These are phyloP conservation scores for Mortierella sp. DNA, from an alignment of 371 early-diverging fungal species.

Conservation along the genomic window DNA sequence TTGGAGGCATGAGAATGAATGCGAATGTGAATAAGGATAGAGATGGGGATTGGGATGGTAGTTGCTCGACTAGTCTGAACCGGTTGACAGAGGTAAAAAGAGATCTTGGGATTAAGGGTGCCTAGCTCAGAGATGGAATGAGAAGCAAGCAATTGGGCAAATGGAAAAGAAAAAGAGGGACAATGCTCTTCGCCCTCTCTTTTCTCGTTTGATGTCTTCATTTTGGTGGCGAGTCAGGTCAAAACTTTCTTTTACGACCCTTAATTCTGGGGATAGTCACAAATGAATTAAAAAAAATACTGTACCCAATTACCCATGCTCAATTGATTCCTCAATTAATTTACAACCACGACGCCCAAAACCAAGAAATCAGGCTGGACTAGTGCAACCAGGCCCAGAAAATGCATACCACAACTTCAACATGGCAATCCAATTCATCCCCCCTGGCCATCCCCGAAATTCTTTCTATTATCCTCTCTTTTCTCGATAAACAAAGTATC, in stretches of 20 bases:
- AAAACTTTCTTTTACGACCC: neutral
- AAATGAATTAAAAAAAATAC: too few relatives aligned
- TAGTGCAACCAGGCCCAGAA: neutral
- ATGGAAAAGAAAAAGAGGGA: neutral
- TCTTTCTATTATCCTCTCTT: slow-evolving; percentile 25
- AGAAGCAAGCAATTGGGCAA: neutral
- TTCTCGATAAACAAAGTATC: slow-evolving; percentile 11
- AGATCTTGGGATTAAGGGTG: too few relatives aligned
- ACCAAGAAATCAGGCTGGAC: too few relatives aligned
- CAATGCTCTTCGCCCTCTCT: neutral
- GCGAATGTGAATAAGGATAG: neutral
- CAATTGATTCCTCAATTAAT: too few relatives aligned
- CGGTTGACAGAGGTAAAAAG: too few relatives aligned
- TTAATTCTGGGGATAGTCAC: neutral
- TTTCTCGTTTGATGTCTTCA: neutral
- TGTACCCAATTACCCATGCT: too few relatives aligned
- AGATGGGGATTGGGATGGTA: neutral
- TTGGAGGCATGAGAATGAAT: slow-evolving; percentile 35
- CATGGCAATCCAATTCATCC: neutral
- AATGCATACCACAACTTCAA: neutral
- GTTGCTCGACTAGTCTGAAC: neutral
- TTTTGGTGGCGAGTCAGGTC: slow-evolving; percentile 17
- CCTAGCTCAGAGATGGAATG: neutral
- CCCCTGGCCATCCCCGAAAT: slow-evolving; percentile 27
- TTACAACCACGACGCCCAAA: too few relatives aligned